These are phyloP conservation scores for Fusarium sp. DNA, from an alignment of 2,329 filamentous ascomycete species.

Conservation along the genomic window DNA sequence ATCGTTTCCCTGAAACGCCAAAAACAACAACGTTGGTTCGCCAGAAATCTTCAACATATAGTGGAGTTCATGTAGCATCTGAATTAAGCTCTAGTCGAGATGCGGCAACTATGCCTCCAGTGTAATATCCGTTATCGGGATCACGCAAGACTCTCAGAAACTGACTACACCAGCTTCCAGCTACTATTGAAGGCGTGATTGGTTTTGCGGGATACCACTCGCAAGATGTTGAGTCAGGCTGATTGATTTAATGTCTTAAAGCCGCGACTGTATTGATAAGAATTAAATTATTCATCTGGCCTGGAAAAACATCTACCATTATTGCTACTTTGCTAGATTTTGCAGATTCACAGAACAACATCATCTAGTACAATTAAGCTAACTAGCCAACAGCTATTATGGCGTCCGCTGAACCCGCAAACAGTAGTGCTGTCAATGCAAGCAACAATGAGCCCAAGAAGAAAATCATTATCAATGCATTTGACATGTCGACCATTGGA, in stretches of 20 bases:
- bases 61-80: background rate
- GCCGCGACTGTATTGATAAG: background rate
- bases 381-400: background rate
- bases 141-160: slow-evolving; percentile 8
- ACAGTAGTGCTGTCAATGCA: background rate
- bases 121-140: slow-evolving; percentile 14
- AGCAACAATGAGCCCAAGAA: slow-evolving; percentile 24
- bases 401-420: background rate
- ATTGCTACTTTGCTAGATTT: background rate
- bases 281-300: background rate
- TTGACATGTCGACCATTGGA: slow-evolving; percentile 74
- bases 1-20: background rate
- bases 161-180: background rate
- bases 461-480: slow-evolving; percentile 70
- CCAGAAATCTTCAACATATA: background rate
- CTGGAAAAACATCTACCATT: background rate
- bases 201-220: background rate
- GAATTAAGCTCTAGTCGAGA: background rate
- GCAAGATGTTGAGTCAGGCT: too few relatives aligned
- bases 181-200: slow-evolving; percentile 12
- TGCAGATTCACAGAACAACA: background rate
- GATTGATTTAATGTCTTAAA: background rate
- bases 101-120: background rate
- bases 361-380: background rate
- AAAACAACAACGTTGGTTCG: background rate